Evolutionary conservation across 805 yeast genomes (phyloP), one percentile per base, ranked within the genome.

Genomic region (Spathaspora gorwiae): DNA sequence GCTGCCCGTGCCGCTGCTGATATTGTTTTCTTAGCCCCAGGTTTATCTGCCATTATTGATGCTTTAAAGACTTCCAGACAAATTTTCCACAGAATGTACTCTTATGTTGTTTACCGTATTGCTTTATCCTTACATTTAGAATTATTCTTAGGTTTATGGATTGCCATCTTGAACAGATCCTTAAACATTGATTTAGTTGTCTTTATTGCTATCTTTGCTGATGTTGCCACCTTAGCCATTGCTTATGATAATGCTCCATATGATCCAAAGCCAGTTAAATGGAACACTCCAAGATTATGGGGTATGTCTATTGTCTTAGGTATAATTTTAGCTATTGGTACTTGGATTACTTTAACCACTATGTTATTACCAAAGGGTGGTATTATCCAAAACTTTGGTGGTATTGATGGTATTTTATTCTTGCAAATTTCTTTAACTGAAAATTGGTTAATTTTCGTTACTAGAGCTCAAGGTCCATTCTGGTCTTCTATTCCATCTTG

Each of bases 1-100:
- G 92, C 95, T 72, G 96, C 96, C 58, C 83, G 94, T 79, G 87
- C 95, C 63, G 96, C 96, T 74, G 90, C 96, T 64, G 96, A 88
- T 77, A 88, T 88, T 74, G 96, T 88, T 69, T 88, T 88, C 58
- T 77, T 87, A 61, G 95, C 95, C 60, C 95, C 95, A 57, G 95
- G 95, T 87, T 80, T 87, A 66, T 85, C 94, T 75, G 94, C 96
- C 62, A 88, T 88, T 68, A 88, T 88, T 73, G 95, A 88, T 75
- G 92, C 95, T 63, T 63, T 77, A 54, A 90, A 90, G 83, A 89
- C 96, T 63, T 87, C 96, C 54, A 81, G 96, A 76, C 95, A 88
- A 75, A 88, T 88, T 83, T 88, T 88, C 95, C 97, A 90, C 90
- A 86, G 97, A 80, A 90, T 90, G 97, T 89, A 90, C 83, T 81